These are phyloP conservation scores for Lepidopterella palustris DNA, from an alignment of 495 filamentous ascomycete species.

Conservation along the genomic window DNA sequence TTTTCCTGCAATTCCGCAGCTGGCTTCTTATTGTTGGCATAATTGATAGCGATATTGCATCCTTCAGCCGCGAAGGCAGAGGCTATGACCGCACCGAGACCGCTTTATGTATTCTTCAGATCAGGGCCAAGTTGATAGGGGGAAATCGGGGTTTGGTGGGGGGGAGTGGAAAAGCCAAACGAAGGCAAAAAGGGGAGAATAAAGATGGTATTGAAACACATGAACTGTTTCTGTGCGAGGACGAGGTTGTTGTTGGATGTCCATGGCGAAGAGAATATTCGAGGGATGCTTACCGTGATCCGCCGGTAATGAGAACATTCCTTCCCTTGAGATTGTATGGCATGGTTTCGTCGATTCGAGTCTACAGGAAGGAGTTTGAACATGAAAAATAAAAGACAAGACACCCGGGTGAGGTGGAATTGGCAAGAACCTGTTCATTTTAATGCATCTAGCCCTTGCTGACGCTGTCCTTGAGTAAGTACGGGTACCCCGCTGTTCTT, in stretches of 20 bases:
- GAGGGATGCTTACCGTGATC: constrained; percentile 49
- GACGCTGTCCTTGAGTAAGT: too few relatives aligned
- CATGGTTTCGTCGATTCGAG: constrained; percentile 37
- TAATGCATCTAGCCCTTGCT: too few relatives aligned
- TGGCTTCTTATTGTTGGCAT: constrained; percentile 46
- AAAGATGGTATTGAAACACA: too few relatives aligned
- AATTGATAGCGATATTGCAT: constrained; percentile 66
- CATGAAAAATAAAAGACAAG: background rate
- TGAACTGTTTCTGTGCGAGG: too few relatives aligned
- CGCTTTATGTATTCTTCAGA: constrained; percentile 37
- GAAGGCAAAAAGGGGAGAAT: background rate
- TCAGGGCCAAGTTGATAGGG: background rate
- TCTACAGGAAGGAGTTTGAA: background rate
- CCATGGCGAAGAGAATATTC: background rate
- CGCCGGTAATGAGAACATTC: constrained; percentile 63
- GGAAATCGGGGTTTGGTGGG: background rate
- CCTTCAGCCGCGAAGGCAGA: constrained; percentile 62
- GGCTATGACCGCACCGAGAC: constrained; percentile 57
- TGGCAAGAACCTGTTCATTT: too few relatives aligned
- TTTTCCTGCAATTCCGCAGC: constrained; percentile 52
- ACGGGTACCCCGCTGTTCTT: too few relatives aligned
- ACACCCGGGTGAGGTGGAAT: too few relatives aligned
- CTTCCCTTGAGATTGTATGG: constrained; percentile 56
- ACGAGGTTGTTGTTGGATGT: too few relatives aligned
- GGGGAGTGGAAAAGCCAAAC: background rate